Percentiles rank a stretch among this genome's conserved stretches.
Conservation (phyloP, 208 protist species). For the Leishmania braziliensis region DNA sequence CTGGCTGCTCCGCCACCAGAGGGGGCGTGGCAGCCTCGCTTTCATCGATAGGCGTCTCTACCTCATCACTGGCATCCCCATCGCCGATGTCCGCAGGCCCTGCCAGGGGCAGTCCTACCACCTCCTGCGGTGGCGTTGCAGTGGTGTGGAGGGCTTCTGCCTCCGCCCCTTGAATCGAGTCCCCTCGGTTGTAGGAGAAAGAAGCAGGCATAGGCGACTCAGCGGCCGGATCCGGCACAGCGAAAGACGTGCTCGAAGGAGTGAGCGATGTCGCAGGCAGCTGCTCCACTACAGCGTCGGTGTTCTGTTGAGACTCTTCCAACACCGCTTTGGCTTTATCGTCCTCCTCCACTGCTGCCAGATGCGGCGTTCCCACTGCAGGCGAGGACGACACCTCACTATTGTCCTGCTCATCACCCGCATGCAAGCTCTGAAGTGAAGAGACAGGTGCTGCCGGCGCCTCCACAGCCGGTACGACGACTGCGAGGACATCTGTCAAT, state of each 20-base stretch:
- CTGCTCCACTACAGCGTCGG: background rate
- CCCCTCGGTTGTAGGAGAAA: background rate
- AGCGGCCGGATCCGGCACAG: background rate
- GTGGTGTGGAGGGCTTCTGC: background rate
- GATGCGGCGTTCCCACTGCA: background rate
- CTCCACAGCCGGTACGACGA: background rate
- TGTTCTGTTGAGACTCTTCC: background rate
- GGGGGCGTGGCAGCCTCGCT: background rate
- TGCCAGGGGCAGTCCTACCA: background rate
- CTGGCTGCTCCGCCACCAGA: background rate
- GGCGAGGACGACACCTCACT: background rate
- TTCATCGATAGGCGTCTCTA: background rate
- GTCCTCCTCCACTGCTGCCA: background rate
- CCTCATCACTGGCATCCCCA: background rate
- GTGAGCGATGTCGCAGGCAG: background rate
- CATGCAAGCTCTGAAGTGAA: background rate
- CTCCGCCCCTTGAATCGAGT: background rate
- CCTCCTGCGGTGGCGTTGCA: background rate
- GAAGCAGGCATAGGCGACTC: background rate
- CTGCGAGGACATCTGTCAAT: background rate
- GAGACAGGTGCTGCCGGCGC: background rate
- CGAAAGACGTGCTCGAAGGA: constrained; percentile 10
- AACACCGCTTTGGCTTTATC: background rate
- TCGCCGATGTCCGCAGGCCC: background rate
- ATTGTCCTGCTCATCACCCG: background rate